phyloP scores from a whole-genome alignment of 2,329 filamentous ascomycete genomes.

The Ophiostoma ulmi region DNA sequence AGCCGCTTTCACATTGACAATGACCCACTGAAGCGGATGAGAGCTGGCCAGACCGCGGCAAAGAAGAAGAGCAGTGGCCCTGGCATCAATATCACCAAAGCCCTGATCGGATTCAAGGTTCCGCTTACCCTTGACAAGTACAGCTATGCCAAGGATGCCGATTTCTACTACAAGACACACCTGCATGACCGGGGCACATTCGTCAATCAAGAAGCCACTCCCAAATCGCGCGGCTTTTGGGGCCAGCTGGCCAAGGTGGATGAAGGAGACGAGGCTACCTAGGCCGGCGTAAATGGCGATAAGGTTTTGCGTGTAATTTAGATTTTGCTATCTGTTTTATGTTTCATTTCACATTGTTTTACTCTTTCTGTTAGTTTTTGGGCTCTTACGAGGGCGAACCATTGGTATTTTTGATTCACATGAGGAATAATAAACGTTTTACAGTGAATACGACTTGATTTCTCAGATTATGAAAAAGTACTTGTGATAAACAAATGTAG shows the following conservation, averaged over 20 bases:
- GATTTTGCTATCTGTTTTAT: background rate
- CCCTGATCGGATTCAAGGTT: too few relatives aligned
- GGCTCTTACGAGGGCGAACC: background rate
- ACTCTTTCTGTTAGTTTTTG: background rate
- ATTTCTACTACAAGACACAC: background rate
- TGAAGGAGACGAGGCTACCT: background rate
- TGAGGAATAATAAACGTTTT: background rate
- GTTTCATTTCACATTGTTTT: background rate
- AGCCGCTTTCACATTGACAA: background rate
- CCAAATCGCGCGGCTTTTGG: background rate
- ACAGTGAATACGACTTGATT: background rate
- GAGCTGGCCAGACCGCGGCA: background rate
- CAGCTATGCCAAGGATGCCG: too few relatives aligned
- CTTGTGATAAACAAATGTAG: background rate
- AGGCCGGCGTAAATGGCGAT: background rate
- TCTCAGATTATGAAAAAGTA: background rate
- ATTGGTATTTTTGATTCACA: conserved; percentile 5
- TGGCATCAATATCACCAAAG: too few relatives aligned
- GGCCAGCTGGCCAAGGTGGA: background rate
- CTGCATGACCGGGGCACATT: background rate
- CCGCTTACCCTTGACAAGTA: too few relatives aligned
- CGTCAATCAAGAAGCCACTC: background rate
- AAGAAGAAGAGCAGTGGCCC: too few relatives aligned
- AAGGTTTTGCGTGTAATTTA: background rate
- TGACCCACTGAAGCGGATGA: background rate